These are phyloP conservation scores for Carex sylvatica DNA, from an alignment of 202 grass and related monocot genomes.

Conservation along the genomic window DNA sequence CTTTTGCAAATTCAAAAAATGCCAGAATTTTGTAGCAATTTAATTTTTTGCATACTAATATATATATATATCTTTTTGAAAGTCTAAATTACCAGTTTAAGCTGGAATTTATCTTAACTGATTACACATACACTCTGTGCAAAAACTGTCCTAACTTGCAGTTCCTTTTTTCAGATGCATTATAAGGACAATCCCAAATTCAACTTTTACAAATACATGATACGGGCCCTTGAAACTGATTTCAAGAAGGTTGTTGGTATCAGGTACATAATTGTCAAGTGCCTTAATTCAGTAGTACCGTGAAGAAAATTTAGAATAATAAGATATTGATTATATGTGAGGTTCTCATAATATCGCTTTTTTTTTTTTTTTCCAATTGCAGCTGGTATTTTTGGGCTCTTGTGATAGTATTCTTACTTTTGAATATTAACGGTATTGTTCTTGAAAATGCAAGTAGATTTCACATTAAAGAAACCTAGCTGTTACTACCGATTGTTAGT, in stretches of 20 bases:
- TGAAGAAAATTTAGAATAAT: not conserved
- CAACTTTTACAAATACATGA: conserved; percentile 43
- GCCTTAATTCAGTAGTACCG: not conserved
- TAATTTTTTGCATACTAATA: not conserved
- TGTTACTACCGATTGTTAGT: not conserved
- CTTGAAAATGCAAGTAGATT: conserved; percentile 5
- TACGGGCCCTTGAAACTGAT: conserved; percentile 39
- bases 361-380: conserved; percentile 12
- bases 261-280: conserved; percentile 26
- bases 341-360: not conserved
- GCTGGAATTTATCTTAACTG: not conserved
- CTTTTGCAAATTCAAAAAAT: not conserved
- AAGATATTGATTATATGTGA: not conserved
- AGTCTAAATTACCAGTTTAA: not conserved
- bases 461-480: not conserved
- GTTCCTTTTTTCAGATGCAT: conserved; percentile 27
- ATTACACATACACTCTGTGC: not conserved
- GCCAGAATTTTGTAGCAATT: not conserved
- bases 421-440: conserved; percentile 41
- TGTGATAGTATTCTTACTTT: conserved; percentile 41
- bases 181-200: conserved; percentile 34
- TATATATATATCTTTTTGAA: not conserved
- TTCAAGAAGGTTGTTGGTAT: conserved; percentile 46
- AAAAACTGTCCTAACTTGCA: not conserved
- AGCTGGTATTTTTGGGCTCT: conserved; percentile 50